These are phyloP conservation scores for Platanthera zijinensis DNA, from an alignment of 106 monocot species.

Conservation along the genomic window DNA sequence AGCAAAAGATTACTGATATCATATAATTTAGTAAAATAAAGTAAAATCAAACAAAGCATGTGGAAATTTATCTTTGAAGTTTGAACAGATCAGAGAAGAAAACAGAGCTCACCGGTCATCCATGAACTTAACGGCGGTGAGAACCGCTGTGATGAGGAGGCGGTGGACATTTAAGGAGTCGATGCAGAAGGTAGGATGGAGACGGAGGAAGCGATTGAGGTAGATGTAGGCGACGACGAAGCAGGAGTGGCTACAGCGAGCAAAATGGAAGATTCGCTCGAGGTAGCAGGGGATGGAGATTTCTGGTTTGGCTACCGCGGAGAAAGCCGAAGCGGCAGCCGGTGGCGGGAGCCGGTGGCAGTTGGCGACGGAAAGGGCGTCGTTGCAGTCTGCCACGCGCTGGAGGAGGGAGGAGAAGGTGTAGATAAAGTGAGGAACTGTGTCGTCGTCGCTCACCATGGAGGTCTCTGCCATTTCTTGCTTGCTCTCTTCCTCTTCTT, in stretches of 20 bases:
- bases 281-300: slow-evolving; percentile 32
- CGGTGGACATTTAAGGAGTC: slow-evolving; percentile 48
- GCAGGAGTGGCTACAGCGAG: slow-evolving; percentile 42
- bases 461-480: slow-evolving; percentile 12
- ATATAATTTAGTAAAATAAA: neutral
- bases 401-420: slow-evolving; percentile 34
- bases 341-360: neutral
- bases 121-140: slow-evolving; percentile 53
- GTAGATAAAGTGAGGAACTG: slow-evolving; percentile 20
- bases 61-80: no score
- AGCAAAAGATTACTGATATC: neutral
- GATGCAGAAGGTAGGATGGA: slow-evolving; percentile 12
- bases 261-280: slow-evolving; percentile 34
- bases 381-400: slow-evolving; percentile 28
- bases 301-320: slow-evolving; percentile 21
- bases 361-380: neutral
- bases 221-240: slow-evolving; percentile 49
- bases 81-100: neutral
- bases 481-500: neutral
- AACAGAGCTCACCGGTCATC: slow-evolving; percentile 35
- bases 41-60: neutral
- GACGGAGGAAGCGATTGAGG: slow-evolving; percentile 31
- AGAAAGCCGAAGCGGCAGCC: slow-evolving; percentile 20
- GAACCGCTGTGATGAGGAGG: slow-evolving; percentile 43
- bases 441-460: neutral